Base-by-base conservation (phyloP, 352 stramenopile species). In the Globisporangium spinosum region DNA sequence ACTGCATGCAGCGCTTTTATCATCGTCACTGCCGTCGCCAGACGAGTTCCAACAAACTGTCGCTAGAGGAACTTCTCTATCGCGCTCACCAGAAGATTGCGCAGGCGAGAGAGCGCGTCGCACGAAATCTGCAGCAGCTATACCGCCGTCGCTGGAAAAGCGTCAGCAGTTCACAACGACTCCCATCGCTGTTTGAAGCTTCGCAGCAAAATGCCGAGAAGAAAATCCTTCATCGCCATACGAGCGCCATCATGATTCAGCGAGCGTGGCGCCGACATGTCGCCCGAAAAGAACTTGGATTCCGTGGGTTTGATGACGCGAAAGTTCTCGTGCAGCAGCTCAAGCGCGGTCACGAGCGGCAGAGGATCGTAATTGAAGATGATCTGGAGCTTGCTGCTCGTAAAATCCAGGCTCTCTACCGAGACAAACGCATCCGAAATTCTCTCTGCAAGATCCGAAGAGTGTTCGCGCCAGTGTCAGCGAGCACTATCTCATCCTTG, bases 371-470 rank as follows among this genome's bases (percentile, higher is more conserved):
- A 29, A 7, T 35, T 61, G 29, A 17, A 13, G 32, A 47, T 1
- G 62, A 80, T 9, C 67, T 80, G 22, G 68, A 79, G 9, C 60
- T 61, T 5, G 78, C 82, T 15, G 82, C 79, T 22, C 66, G 76
- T 15, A 80, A 73, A 57, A 89, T 91, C 49, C 84, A 93, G 65
- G 73, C 75, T 3, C 63, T 80, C 23, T 89, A 87, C 25, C 79
- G 80, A 1, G 75, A 82, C 13, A 83, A 79, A 25, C 69, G 76
- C 10, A 76, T 85, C 35, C 80, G 74, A 3, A 53, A 25, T 7
- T 88, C 82, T 15, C 69, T 89, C 2, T 58, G 58, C 40, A 71
- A 82, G 27, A 62, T 89, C 23, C 71, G 59, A 22, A 32, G 80
- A 32, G 59, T 79, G 12, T 22, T 58, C 7, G 77, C 71, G 0